Evolutionary conservation across 2,329 filamentous ascomycete species (phyloP).

Genomic region (Aspergillus proliferans): DNA sequence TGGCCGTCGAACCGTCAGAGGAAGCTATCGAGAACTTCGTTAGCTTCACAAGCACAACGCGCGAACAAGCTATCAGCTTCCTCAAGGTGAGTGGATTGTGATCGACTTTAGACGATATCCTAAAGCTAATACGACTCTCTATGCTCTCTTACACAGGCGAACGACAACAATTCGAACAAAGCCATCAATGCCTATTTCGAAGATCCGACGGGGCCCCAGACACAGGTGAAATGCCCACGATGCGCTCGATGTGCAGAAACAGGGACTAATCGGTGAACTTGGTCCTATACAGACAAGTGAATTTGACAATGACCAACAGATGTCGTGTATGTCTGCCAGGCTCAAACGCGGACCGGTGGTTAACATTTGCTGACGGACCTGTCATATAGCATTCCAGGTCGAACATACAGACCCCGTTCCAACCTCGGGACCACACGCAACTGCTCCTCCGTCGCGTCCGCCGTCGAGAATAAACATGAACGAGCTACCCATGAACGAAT

Average conservation of each 20-base stretch:
- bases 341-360: neutral
- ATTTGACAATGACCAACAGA: conserved; percentile 17
- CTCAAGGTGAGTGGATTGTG: conserved; percentile 27
- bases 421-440: conserved; percentile 28
- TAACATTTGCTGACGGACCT: conserved; percentile 5
- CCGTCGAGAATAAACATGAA: conserved; percentile 38
- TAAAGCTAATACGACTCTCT: conserved; percentile 8
- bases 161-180: conserved; percentile 39
- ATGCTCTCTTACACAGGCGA: conserved; percentile 27
- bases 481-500: conserved; percentile 13
- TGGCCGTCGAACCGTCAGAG: conserved; percentile 35
- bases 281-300: conserved; percentile 9
- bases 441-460: conserved; percentile 41
- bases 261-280: conserved; percentile 9
- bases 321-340: conserved; percentile 10
- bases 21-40: conserved; percentile 37
- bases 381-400: conserved; percentile 30
- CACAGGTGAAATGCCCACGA: conserved; percentile 21
- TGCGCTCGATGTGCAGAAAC: neutral
- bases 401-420: conserved; percentile 32
- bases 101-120: neutral
- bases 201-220: conserved; percentile 32
- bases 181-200: conserved; percentile 46
- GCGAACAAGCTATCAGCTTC: conserved; percentile 35
- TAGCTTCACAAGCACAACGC: conserved; percentile 35